A percentile compares a stretch with the other conserved stretches of the same genome.
These are phyloP conservation scores for Allium cepa DNA, from an alignment of 106 monocot species.

Conservation along the genomic window DNA sequence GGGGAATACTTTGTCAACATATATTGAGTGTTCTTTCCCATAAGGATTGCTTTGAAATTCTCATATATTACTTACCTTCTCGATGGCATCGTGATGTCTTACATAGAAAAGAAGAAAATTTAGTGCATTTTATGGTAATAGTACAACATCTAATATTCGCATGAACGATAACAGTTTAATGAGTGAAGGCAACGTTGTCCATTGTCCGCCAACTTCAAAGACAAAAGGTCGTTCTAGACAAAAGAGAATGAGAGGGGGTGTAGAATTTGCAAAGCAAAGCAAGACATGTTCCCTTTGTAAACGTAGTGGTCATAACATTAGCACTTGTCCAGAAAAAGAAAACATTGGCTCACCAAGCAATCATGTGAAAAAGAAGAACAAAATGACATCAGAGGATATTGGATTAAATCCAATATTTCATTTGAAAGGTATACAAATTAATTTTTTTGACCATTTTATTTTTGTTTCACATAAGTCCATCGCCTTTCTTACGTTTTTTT, in stretches of 20 bases:
- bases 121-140: background rate
- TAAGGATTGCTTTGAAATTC: background rate
- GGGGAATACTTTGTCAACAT: constrained; percentile 4
- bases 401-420: constrained; percentile 1
- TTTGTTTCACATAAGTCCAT: no score
- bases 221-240: constrained; percentile 1
- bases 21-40: background rate
- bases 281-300: background rate
- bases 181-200: background rate
- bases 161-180: background rate
- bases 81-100: background rate
- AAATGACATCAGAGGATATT: background rate
- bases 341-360: background rate
- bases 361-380: background rate
- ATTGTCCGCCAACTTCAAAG: background rate
- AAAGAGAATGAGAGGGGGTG: background rate
- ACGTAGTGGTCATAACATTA: background rate
- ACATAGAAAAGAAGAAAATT: background rate
- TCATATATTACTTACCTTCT: background rate
- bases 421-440: background rate
- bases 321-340: background rate
- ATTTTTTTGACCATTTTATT: no score
- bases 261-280: background rate
- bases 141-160: background rate
- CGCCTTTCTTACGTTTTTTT: no score